These are phyloP conservation scores for Trypanosoma conorhini DNA, from an alignment of 208 protist genomes.

Conservation along the genomic window DNA sequence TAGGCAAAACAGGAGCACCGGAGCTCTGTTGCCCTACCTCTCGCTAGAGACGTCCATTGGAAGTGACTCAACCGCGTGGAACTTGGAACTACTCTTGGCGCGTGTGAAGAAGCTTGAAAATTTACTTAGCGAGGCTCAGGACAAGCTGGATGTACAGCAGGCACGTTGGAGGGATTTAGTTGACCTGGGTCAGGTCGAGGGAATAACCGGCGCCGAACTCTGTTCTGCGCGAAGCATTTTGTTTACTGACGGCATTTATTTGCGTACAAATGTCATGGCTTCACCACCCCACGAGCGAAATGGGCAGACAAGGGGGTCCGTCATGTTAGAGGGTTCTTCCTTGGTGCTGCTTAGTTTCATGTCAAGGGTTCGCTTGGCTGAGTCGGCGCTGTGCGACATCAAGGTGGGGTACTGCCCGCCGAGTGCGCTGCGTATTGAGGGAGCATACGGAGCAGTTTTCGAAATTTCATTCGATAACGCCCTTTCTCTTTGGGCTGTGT, in stretches of 20 bases:
- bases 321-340: constrained; percentile 19
- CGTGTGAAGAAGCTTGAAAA: constrained; percentile 26
- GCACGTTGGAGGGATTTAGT: not conserved
- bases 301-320: not conserved
- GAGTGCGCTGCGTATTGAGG: constrained; percentile 13
- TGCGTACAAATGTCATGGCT: constrained; percentile 15
- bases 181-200: constrained; percentile 5
- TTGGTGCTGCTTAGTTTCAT: constrained; percentile 29
- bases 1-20: not conserved
- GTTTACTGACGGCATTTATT: constrained; percentile 34
- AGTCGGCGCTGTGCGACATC: constrained; percentile 10
- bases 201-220: constrained; percentile 22
- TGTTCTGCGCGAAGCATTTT: constrained; percentile 26
- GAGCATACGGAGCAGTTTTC: constrained; percentile 12
- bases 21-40: not conserved
- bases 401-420: constrained; percentile 7
- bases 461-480: constrained; percentile 24
- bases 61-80: not conserved
- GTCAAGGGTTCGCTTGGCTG: constrained; percentile 22
- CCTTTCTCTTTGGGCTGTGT: constrained; percentile 11
- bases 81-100: constrained; percentile 14
- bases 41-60: not conserved
- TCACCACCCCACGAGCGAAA: not conserved
- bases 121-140: constrained; percentile 15
- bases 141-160: constrained; percentile 3